These are phyloP conservation scores for Solanum tarapatanum DNA, from an alignment of 257 asterid species.

Conservation along the genomic window DNA sequence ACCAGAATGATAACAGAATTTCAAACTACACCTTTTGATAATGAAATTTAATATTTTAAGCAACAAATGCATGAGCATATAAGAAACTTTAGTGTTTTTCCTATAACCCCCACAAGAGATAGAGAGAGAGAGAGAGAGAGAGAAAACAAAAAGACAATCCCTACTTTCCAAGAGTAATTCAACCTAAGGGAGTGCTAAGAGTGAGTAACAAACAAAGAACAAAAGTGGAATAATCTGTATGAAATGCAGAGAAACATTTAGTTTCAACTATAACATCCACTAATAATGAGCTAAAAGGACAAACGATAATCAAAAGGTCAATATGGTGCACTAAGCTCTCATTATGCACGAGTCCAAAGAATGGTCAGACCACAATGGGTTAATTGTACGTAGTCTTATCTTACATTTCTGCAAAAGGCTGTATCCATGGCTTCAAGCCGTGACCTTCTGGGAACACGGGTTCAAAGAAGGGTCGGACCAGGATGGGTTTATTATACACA, in stretches of 20 bases:
- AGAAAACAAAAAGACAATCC: background rate
- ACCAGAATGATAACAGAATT: background rate
- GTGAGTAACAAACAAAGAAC: background rate
- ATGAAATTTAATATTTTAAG: background rate
- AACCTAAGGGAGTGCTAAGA: background rate
- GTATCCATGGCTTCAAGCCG: background rate
- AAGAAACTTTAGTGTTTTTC: background rate
- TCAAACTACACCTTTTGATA: background rate
- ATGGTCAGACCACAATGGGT: background rate
- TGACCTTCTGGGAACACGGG: background rate
- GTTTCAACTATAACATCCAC: background rate
- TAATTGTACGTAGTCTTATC: background rate
- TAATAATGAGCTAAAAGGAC: background rate
- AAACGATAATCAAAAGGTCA: background rate
- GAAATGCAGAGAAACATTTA: background rate
- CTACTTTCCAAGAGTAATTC: background rate
- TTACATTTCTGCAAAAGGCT: background rate
- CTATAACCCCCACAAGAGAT: background rate
- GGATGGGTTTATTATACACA: background rate
- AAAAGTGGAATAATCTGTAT: background rate
- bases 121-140: background rate
- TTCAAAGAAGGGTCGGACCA: background rate
- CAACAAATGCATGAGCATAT: background rate
- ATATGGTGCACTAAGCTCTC: background rate
- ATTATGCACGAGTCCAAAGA: background rate